Base-by-base conservation (phyloP, 768 basidiomycete genomes). In the Tulasnella sp. region DNA sequence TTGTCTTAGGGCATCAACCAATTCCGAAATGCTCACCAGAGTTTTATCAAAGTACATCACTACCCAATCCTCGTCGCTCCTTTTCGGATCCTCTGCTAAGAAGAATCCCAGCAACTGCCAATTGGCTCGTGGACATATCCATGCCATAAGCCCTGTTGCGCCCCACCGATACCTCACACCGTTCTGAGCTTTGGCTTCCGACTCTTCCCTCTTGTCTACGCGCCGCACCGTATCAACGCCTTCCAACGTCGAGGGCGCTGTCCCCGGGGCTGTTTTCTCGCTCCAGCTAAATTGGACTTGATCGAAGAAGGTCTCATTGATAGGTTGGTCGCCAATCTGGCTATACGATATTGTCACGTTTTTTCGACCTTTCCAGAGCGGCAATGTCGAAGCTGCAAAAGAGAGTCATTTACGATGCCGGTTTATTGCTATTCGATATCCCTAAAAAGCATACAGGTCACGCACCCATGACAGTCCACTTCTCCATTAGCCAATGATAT, bases 91-190 rank as follows among this genome's bases (percentile, higher is more conserved):
- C 12, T 56, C 25, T 12, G 43, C 54, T 17, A 56, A 30, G 25
- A 56, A 44, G 27, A 43, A 56, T 45, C 54, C 54, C n/a, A 56
- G 21, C 34, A 56, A 22, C 54, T 56, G 54, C 54, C 54, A 56
- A 12, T 56, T 44, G 25, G 54, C 41, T 12, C 41, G 34, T 5
- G 34, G 34, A 15, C 34, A 29, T n/a, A 29, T 34, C 19, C 41
- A 43, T 11, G 41, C 54, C 15, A 56, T 29, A 5, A 21, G 45
- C 17, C 54, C 54, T 34, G 41, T 56, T 2, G 38, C 54, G 24
- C 41, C 44, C 54, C 54, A 56, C 42, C 44, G 41, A 30, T 30
- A 56, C 45, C 34, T 56, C 43, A 43, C 45, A 25, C 34, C 54
- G 30, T 56, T 56, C 44, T 31, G 41, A 15, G 41, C 42, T 17